A percentile compares a stretch with the other conserved stretches of the same genome.
phyloP scores from a whole-genome alignment of 192 early-diverging fungal species.

The Chytriomyces sp. region DNA sequence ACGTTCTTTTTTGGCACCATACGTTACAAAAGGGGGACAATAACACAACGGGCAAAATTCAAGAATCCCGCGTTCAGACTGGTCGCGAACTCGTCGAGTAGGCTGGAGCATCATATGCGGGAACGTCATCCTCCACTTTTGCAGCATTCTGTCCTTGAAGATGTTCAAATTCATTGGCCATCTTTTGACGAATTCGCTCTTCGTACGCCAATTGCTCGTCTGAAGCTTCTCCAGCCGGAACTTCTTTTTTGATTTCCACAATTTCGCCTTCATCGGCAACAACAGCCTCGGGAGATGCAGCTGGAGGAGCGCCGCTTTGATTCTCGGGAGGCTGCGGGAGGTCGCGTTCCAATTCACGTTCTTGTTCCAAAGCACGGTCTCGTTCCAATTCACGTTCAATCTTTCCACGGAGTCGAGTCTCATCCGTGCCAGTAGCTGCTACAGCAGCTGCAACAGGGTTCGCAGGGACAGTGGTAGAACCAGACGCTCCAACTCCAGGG shows the following conservation, averaged over 20 bases:
- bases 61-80: no score
- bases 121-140: neutral
- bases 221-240: neutral
- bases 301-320: neutral
- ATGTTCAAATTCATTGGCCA: constrained; percentile 7
- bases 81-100: no score
- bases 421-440: neutral
- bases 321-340: neutral
- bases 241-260: neutral
- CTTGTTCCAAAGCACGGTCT: neutral
- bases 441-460: neutral
- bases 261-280: neutral
- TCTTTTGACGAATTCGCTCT: constrained; percentile 6
- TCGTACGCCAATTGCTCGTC: neutral
- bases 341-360: neutral
- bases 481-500: neutral
- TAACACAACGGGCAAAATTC: no score
- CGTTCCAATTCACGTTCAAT: neutral
- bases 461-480: neutral
- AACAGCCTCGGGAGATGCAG: neutral
- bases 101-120: neutral
- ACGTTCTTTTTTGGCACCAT: no score
- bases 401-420: neutral
- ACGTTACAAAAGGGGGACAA: no score
- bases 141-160: neutral